Base-by-base conservation (phyloP, 2,329 filamentous ascomycete species). In the Diaporthe vaccinii region DNA sequence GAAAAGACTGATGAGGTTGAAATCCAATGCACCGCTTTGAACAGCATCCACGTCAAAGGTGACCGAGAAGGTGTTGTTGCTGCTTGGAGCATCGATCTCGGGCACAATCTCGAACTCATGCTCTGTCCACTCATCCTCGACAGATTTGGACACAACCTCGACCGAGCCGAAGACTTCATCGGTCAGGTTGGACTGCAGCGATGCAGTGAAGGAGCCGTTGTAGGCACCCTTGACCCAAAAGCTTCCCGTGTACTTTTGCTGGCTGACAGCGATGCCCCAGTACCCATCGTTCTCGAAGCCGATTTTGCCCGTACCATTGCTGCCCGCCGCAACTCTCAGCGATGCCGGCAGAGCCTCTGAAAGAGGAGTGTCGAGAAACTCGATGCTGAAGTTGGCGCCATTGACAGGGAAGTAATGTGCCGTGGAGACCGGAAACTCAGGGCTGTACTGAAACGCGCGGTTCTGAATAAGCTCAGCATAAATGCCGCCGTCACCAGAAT, bases 381-480 rank as follows among this genome's bases (percentile, higher is more conserved):
- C 84, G 41, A 92, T 82, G 41, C 87, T 83, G 39, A 91, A 82
- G 15, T 79, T 80, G 14, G 86, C 85, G 25, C 82, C 83, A 72
- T 86, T 85, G 69, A 89, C 76, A 0, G 86, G 76, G 28, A 81
- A 82, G 86, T 87, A 90, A 28, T 82, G 85, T 22, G 83, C 82
- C 3, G 90, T 83, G 6, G 84, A 85, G 51, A 83, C 82, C 4
- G 85, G 85, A 76, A 82, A 87, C n/a, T 80, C 78, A 28, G 83
- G 82, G 76, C 84, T 86, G 70, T 84, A 84, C 82, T 94, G 93
- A 79, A 95, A 94, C 15, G 92, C 93, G 65, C 92, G 89, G 82
- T 95, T 95, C 69, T 88, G 89, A 74, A 94, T 89, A 72, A 94
- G 82, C 80, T 95, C 92, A 58, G 91, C 93, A 80, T 95, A 94